Conservation (phyloP, 768 basidiomycete genomes). For the Collybia mongolica region DNA sequence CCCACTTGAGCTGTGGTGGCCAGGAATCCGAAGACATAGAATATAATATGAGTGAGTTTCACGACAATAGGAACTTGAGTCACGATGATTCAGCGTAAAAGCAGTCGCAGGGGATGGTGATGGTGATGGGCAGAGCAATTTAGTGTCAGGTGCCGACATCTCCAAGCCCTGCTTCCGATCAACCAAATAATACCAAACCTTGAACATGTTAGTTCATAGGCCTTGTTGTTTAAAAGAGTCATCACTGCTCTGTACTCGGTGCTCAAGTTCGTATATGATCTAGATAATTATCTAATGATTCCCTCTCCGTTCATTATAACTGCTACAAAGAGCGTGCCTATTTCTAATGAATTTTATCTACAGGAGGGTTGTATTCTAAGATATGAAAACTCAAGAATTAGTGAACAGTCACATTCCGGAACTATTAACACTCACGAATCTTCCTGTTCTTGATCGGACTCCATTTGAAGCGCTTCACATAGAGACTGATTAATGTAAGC, state of each 20-base stretch:
- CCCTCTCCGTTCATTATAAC: constrained; percentile 8
- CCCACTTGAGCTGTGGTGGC: constrained; percentile 79
- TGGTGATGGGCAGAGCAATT: neutral
- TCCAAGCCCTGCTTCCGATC: too few species aligned
- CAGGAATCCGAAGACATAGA: constrained; percentile 76
- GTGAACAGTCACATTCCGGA: neutral
- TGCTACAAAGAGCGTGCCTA: constrained; percentile 8
- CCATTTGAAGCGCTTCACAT: constrained; percentile 98
- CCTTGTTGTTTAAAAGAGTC: too few species aligned
- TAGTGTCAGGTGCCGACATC: neutral
- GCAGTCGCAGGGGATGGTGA: neutral
- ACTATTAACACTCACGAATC: constrained; percentile 56
- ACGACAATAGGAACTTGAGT: neutral
- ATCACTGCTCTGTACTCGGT: too few species aligned
- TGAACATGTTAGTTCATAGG: too few species aligned
- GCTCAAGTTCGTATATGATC: neutral
- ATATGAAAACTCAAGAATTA: constrained; percentile 5
- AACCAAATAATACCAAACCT: too few species aligned
- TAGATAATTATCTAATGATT: neutral
- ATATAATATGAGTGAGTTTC: constrained; percentile 3
- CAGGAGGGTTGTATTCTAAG: constrained; percentile 63
- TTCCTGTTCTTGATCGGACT: constrained; percentile 89
- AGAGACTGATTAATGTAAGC: constrained; percentile 76
- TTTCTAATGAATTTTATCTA: constrained; percentile 54
- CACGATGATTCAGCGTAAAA: neutral